Base-by-base conservation (phyloP, 2,329 filamentous ascomycete species). In the Aspergillus caelatus region DNA sequence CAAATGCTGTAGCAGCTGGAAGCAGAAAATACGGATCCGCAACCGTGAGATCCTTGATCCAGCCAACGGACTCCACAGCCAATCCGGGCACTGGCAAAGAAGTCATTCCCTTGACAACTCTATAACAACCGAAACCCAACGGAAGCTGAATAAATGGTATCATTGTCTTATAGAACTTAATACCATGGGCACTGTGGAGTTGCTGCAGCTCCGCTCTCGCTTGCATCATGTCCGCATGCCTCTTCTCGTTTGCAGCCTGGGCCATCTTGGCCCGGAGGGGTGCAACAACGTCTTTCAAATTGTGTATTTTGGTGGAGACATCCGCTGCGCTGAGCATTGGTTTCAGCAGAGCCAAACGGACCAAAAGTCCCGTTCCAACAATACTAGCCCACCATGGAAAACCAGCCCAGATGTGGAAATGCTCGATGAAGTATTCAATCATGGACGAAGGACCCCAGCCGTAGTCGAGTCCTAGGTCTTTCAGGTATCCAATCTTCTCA, bases 361-460 rank as follows among this genome's bases (percentile, higher is more conserved):
- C 80, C 8, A 88, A 63, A 1, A 93, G 39, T 39, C 90, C 89
- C 0, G 89, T 86, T 5, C 84, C 77, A 52, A 89, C 78, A 70
- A 97, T 91, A 64, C 91, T 87, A 1, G 82, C 88, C 84, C 91
- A 93, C 95, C 95, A 98, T 14, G 93, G 92, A 61, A 92, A 79
- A 41, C 90, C 92, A 8, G 75, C 81, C 70, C 85, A 89, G 65
- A 97, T 83, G 79, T 99, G 93, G 46, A 96, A 75, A 74, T 94
- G 88, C 82, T 99, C 95, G 12, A 98, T 80, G 3, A 87, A 26
- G 84, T 85, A 94, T 79, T 97, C 85, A 77, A 95, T 88, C 19
- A 87, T 68, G 4, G 89, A 81, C 0, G 93, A 92, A 6, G 91
- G 87, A 19, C 94, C 94, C 82, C 83, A 94, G 74, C 94, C 93